Percentiles rank a stretch among this genome's conserved stretches.
Conservation (phyloP, 495 filamentous ascomycete genomes). For the Penicillium fimorum region DNA sequence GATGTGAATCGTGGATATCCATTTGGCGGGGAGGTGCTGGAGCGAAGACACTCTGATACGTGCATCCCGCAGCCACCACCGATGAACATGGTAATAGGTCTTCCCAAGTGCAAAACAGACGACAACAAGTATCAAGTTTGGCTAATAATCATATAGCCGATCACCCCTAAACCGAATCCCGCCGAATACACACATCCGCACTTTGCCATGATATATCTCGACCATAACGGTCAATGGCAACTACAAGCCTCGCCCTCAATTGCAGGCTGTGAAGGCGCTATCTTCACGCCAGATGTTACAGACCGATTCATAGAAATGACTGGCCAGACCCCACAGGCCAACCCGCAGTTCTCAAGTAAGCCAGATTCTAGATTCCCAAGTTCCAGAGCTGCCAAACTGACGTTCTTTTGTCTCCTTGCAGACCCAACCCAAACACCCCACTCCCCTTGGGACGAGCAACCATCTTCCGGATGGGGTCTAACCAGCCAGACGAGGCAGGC, state of each 20-base stretch:
- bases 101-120: background rate
- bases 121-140: background rate
- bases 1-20: slow-evolving; percentile 18
- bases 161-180: slow-evolving; percentile 18
- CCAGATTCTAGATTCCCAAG: background rate
- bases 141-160: slow-evolving; percentile 15
- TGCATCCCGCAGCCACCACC: slow-evolving; percentile 13
- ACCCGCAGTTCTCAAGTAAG: slow-evolving; percentile 27
- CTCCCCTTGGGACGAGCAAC: slow-evolving; percentile 22
- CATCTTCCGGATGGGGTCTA: slow-evolving; percentile 24
- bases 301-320: slow-evolving; percentile 38
- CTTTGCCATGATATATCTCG: slow-evolving; percentile 42
- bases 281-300: slow-evolving; percentile 43
- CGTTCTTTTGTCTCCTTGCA: slow-evolving; percentile 5
- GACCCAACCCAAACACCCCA: slow-evolving; percentile 14
- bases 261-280: slow-evolving; percentile 33
- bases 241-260: slow-evolving; percentile 38
- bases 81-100: slow-evolving; percentile 18
- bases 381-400: background rate
- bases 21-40: slow-evolving; percentile 16
- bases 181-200: slow-evolving; percentile 34
- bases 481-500: slow-evolving; percentile 16
- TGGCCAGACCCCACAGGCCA: slow-evolving; percentile 20
- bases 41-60: slow-evolving; percentile 28
- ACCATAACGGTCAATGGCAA: slow-evolving; percentile 38